Percentiles rank a stretch among this genome's conserved stretches.
Evolutionary conservation across 306 rosid species (phyloP).

Genomic region (Cucumis cinereus): DNA sequence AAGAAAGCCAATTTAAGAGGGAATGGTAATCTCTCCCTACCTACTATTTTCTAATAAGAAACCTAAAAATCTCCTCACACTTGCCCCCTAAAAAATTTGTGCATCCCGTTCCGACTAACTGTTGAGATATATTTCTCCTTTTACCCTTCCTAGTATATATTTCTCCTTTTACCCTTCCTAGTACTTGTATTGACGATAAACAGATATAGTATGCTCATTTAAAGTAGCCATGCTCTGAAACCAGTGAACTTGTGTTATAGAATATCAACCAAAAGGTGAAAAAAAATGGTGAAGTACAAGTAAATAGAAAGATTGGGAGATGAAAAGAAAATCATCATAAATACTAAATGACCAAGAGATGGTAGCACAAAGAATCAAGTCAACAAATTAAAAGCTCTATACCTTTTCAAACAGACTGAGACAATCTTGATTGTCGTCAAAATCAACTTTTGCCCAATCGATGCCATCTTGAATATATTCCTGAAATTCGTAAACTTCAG

Average conservation of each 20-base stretch:
- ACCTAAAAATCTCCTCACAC: not conserved
- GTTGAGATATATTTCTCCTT: not conserved
- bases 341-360: not conserved
- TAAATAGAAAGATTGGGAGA: not conserved
- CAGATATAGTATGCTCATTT: not conserved
- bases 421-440: constrained; percentile 97
- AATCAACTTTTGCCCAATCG: constrained; percentile 96
- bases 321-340: not conserved
- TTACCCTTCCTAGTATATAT: not conserved
- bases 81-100: not conserved
- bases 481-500: constrained; percentile 28
- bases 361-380: not conserved
- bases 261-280: constrained; percentile 1
- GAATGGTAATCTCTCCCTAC: not conserved
- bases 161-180: not conserved
- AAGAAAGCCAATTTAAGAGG: not conserved
- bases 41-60: not conserved
- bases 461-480: constrained; percentile 97
- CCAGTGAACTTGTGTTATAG: not conserved
- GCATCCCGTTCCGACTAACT: not conserved
- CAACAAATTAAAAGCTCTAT: not conserved
- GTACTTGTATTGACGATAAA: not conserved
- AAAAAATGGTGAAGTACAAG: not conserved
- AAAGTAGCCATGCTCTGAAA: not conserved
- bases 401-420: constrained; percentile 97